Evolutionary conservation across 2,329 filamentous ascomycete genomes (phyloP).

Genomic region (Beauveria pseudobassiana): DNA sequence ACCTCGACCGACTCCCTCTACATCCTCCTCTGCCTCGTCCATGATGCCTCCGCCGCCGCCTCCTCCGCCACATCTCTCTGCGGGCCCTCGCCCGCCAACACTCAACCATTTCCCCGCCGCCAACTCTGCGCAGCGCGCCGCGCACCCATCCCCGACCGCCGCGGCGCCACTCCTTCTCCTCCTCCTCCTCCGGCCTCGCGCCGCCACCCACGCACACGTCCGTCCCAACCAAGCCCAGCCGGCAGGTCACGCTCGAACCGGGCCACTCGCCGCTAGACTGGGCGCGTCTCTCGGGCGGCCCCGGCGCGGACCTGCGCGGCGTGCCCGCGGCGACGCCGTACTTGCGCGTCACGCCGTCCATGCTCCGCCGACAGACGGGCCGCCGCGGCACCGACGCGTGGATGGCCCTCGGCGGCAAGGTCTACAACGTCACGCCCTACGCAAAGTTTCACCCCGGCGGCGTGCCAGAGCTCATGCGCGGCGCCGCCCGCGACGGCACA

Average conservation of each 20-base stretch:
- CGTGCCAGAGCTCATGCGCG: slow-evolving; percentile 61
- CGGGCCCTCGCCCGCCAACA: slow-evolving; percentile 24
- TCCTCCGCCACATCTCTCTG: slow-evolving; percentile 15
- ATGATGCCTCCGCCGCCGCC: slow-evolving; percentile 10
- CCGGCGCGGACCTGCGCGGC: slow-evolving; percentile 60
- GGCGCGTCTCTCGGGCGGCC: slow-evolving; percentile 61
- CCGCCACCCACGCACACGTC: slow-evolving; percentile 48
- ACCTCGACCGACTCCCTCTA: not conserved
- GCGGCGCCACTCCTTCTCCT: slow-evolving; percentile 19
- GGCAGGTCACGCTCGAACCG: slow-evolving; percentile 75
- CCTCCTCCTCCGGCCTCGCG: slow-evolving; percentile 33
- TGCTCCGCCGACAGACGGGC: slow-evolving; percentile 72
- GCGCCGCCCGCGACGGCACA: slow-evolving; percentile 54
- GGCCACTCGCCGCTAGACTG: slow-evolving; percentile 95
- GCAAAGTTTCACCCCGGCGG: slow-evolving; percentile 86
- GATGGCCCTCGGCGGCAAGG: slow-evolving; percentile 81
- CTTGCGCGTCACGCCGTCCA: slow-evolving; percentile 72
- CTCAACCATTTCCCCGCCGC: slow-evolving; percentile 40
- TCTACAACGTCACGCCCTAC: slow-evolving; percentile 93
- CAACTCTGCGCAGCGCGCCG: slow-evolving; percentile 45
- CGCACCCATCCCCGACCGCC: slow-evolving; percentile 35
- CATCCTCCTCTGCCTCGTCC: slow-evolving; percentile 3
- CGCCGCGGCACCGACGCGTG: slow-evolving; percentile 81
- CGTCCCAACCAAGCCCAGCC: slow-evolving; percentile 48
- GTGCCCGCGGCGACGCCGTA: slow-evolving; percentile 43